phyloP scores from a whole-genome alignment of 345 rosid species.

The Balakata baccata region DNA sequence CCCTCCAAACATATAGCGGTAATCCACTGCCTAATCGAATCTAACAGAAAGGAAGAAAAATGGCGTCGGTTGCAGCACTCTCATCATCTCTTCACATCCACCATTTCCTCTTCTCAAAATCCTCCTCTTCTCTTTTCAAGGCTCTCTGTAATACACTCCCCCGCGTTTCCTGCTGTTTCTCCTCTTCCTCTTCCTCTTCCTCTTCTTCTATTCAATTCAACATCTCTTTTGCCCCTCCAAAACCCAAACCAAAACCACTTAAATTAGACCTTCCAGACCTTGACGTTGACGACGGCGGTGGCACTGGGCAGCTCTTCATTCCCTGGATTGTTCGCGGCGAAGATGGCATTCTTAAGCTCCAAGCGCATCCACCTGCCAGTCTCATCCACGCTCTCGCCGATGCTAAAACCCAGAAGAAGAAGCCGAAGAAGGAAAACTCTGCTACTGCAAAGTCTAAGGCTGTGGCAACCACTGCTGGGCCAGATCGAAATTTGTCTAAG shows the following conservation, averaged over 20 bases:
- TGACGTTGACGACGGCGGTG: neutral
- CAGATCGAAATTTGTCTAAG: constrained; percentile 43
- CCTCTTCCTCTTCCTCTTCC: neutral
- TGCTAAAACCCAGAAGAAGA: constrained; percentile 56
- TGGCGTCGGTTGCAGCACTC: constrained; percentile 34
- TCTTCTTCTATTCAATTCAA: constrained; percentile 58
- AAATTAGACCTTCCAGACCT: constrained; percentile 2
- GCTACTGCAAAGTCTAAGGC: constrained; percentile 28
- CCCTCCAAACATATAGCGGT: no score
- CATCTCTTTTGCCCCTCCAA: constrained; percentile 78
- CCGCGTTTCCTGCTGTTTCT: constrained; percentile 33
- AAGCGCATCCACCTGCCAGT: constrained; percentile 60
- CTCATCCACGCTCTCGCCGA: constrained; percentile 63
- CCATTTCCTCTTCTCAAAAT: constrained; percentile 34
- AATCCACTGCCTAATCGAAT: neutral
- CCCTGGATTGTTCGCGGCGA: constrained; percentile 95
- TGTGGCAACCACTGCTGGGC: neutral
- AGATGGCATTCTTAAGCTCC: constrained; percentile 75
- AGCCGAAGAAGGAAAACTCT: constrained; percentile 18
- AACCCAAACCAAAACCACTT: constrained; percentile 44
- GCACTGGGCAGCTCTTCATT: constrained; percentile 52
- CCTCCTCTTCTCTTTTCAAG: constrained; percentile 31
- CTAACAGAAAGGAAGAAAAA: constrained; percentile 11
- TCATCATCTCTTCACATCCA: constrained; percentile 25
- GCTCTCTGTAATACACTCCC: constrained; percentile 40